Percentiles rank a stretch among this genome's conserved stretches.
phyloP scores from a whole-genome alignment of 1,284 basidiomycete species.

The Mycena sp. region DNA sequence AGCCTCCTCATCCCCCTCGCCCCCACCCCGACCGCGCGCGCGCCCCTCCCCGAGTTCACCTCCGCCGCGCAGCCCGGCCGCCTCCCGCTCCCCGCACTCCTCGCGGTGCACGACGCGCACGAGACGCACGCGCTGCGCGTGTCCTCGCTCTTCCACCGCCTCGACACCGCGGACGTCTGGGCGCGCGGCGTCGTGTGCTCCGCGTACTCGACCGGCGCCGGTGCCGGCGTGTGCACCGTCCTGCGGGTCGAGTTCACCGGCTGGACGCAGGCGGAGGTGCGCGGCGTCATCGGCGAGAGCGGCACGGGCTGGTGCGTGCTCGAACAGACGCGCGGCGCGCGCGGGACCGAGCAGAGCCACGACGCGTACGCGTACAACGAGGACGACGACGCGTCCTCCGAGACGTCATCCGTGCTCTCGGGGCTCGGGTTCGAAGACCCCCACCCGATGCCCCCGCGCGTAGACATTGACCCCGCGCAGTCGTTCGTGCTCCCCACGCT shows the following conservation, averaged over 20 bases:
- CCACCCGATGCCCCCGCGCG: conserved; percentile 10
- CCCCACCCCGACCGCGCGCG: conserved; percentile 69
- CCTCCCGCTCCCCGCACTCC: conserved; percentile 64
- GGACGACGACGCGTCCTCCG: conserved; percentile 45
- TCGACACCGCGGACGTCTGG: conserved; percentile 76
- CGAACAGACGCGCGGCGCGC: too few relatives aligned
- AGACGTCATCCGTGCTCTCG: conserved; percentile 44
- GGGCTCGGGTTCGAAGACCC: conserved; percentile 35
- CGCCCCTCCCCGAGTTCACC: conserved; percentile 60
- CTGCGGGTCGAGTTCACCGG: conserved; percentile 74
- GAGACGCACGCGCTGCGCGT: conserved; percentile 70
- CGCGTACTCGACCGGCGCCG: conserved; percentile 55
- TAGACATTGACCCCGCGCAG: conserved; percentile 54
- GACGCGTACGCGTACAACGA: conserved; percentile 26
- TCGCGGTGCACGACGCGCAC: conserved; percentile 60
- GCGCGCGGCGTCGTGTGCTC: conserved; percentile 64
- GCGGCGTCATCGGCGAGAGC: conserved; percentile 72
- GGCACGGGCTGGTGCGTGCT: conserved; percentile 77
- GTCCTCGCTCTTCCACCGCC: conserved; percentile 69
- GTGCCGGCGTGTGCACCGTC: conserved; percentile 66
- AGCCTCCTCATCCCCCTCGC: conserved; percentile 77
- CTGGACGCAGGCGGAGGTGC: conserved; percentile 70
- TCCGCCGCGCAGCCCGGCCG: too few relatives aligned
- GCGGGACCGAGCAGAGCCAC: conserved; percentile 56
- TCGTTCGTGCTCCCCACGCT: conserved; percentile 76